These are phyloP conservation scores for Fereydounia khargensis DNA, from an alignment of 1,284 basidiomycete species.

Conservation along the genomic window DNA sequence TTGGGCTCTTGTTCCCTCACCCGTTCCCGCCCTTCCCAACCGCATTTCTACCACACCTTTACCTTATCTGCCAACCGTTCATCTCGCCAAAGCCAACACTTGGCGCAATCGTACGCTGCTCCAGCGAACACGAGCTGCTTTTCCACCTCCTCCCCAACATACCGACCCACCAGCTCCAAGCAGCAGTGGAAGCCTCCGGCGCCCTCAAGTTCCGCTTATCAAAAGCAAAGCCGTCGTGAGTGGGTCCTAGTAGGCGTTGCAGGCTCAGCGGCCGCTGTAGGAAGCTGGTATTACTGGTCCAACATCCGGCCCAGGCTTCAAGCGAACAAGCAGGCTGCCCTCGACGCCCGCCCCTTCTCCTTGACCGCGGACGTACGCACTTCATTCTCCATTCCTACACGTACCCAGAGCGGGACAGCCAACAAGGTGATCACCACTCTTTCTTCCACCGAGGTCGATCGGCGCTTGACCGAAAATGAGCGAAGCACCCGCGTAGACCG, in stretches of 20 bases:
- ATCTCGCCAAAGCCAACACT: too few relatives aligned
- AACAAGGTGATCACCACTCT: conserved; percentile 51
- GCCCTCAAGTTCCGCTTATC: conserved; percentile 26
- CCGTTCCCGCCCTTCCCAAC: neutral
- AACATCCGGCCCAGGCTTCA: conserved; percentile 35
- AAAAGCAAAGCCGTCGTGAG: conserved; percentile 45
- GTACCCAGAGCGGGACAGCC: conserved; percentile 22
- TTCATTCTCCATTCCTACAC: conserved; percentile 47
- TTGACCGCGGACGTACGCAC: conserved; percentile 26
- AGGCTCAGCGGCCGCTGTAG: conserved; percentile 49
- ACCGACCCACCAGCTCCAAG: neutral
- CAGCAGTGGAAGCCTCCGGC: conserved; percentile 22
- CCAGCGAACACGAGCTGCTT: neutral
- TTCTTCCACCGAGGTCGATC: conserved; percentile 45
- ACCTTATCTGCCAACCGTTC: conserved; percentile 3
- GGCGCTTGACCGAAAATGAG: conserved; percentile 45
- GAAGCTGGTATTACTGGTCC: conserved; percentile 54
- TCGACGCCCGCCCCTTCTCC: conserved; percentile 32
- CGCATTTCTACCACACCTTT: neutral
- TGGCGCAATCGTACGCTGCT: too few relatives aligned
- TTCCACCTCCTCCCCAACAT: neutral
- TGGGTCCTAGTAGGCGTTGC: conserved; percentile 54
- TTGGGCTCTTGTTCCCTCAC: too few relatives aligned
- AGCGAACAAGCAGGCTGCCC: conserved; percentile 18
- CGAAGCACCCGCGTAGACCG: conserved; percentile 47